phyloP scores from a whole-genome alignment of 2,329 filamentous ascomycete genomes.

The Colletotrichum tropicale region DNA sequence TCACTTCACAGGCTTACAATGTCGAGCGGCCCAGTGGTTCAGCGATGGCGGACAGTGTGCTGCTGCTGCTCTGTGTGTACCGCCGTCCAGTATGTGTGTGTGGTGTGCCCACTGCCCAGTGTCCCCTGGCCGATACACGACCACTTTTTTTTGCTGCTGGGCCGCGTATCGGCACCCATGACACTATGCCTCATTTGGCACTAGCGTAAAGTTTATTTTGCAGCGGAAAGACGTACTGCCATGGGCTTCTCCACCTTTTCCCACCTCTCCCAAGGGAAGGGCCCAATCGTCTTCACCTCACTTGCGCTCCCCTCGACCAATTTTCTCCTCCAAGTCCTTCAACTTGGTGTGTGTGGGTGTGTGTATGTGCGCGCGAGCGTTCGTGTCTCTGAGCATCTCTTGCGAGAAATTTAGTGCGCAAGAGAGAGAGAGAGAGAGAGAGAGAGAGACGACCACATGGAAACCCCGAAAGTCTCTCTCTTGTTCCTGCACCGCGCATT shows the following conservation, averaged over 20 bases:
- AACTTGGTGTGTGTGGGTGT: neutral
- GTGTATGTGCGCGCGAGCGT: neutral
- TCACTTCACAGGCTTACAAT: neutral
- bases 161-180: conserved; percentile 11
- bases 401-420: neutral
- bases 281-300: neutral
- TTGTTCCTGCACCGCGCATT: neutral
- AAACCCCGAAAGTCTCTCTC: neutral
- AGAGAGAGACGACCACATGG: neutral
- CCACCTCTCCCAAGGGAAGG: neutral
- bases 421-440: too few species aligned
- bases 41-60: neutral
- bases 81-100: neutral
- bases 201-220: conserved; percentile 18
- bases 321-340: neutral
- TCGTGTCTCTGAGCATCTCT: neutral
- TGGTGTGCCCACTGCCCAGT: neutral
- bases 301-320: neutral
- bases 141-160: neutral
- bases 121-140: neutral
- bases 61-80: neutral
- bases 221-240: neutral
- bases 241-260: neutral
- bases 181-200: neutral
- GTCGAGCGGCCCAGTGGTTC: neutral